A percentile compares a stretch with the other conserved stretches of the same genome.
Evolutionary conservation across 345 rosid species (phyloP).

Genomic region (Corchorus capsularis): DNA sequence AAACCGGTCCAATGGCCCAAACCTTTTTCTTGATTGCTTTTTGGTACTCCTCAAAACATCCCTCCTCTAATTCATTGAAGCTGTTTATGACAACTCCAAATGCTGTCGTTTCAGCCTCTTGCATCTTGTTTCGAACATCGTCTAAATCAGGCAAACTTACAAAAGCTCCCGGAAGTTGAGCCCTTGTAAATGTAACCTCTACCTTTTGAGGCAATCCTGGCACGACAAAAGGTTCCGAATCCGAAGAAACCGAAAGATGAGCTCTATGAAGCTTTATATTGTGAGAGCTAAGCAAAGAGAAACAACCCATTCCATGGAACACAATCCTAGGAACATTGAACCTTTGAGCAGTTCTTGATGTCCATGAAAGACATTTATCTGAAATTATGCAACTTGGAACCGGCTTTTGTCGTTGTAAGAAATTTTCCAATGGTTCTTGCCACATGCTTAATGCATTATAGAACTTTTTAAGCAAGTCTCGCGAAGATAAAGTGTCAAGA

Average conservation of each 20-base stretch:
- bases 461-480: slow-evolving; percentile 52
- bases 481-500: slow-evolving; percentile 69
- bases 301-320: slow-evolving; percentile 79
- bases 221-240: slow-evolving; percentile 55
- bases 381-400: slow-evolving; percentile 77
- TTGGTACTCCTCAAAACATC: slow-evolving; percentile 43
- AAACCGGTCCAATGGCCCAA: slow-evolving; percentile 89
- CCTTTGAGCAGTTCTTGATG: slow-evolving; percentile 44
- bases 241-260: slow-evolving; percentile 44
- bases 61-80: slow-evolving; percentile 59
- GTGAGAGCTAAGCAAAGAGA: slow-evolving; percentile 58
- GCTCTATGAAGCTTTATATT: slow-evolving; percentile 44
- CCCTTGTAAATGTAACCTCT: slow-evolving; percentile 49
- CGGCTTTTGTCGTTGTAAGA: slow-evolving; percentile 35
- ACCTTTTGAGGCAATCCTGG: slow-evolving; percentile 53
- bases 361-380: slow-evolving; percentile 74
- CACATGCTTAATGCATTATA: slow-evolving; percentile 47
- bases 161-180: slow-evolving; percentile 64
- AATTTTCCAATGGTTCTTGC: slow-evolving; percentile 58
- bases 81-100: slow-evolving; percentile 70
- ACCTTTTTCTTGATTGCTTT: slow-evolving; percentile 50
- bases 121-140: slow-evolving; percentile 61
- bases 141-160: slow-evolving; percentile 49
- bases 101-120: slow-evolving; percentile 58
- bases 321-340: slow-evolving; percentile 71